Evolutionary conservation across 1,284 basidiomycete species (phyloP).

Genomic region (Malassezia cuniculi): DNA sequence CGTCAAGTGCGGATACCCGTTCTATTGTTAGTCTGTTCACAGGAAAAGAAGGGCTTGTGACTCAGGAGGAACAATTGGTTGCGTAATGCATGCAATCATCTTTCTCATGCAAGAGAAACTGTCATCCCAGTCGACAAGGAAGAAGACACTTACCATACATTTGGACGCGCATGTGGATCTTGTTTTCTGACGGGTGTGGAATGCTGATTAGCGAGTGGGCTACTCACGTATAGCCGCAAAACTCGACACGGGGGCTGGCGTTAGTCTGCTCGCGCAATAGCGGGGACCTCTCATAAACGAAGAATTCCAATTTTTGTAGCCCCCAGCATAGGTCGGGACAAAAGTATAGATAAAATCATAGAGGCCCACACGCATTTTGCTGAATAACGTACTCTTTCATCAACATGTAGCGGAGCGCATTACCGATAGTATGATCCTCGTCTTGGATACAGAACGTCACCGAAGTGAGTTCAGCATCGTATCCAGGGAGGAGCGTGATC

Average conservation of each 20-base stretch:
- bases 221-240: conserved; percentile 84
- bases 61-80: conserved; percentile 46
- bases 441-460: conserved; percentile 84
- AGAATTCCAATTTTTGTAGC: conserved; percentile 44
- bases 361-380: conserved; percentile 1
- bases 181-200: conserved; percentile 90
- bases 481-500: conserved; percentile 51
- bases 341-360: conserved; percentile 11
- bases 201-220: conserved; percentile 51
- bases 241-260: conserved; percentile 84
- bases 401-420: conserved; percentile 86
- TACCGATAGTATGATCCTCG: conserved; percentile 91
- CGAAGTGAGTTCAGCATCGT: conserved; percentile 67
- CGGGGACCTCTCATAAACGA: conserved; percentile 41
- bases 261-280: neutral
- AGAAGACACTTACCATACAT: conserved; percentile 72
- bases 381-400: conserved; percentile 78
- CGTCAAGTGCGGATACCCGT: conserved; percentile 26
- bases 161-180: conserved; percentile 89
- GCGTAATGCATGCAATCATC: conserved; percentile 16
- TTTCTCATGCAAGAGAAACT: conserved; percentile 3
- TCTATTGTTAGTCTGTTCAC: conserved; percentile 11
- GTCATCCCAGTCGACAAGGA: conserved; percentile 8
- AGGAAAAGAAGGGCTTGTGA: neutral
- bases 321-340: conserved; percentile 26